Conservation (phyloP, 768 basidiomycete species). For the Agrocybe praecox region DNA sequence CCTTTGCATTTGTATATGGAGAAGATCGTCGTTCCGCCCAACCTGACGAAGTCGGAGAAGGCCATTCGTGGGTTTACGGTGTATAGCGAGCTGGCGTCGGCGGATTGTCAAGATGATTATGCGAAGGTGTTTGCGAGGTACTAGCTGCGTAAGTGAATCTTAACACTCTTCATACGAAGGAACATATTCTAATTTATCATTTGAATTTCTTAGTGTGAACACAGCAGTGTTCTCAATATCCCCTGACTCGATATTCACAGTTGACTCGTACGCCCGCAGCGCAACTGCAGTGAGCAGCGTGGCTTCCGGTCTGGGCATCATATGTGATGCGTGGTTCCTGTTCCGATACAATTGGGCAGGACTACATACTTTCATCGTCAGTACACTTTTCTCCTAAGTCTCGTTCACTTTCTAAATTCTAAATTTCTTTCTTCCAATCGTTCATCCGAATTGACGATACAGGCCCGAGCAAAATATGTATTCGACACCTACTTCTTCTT, state of each 20-base stretch:
- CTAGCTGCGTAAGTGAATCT: conserved; percentile 57
- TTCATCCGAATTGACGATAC: no score
- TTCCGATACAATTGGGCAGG: conserved; percentile 60
- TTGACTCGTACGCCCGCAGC: conserved; percentile 47
- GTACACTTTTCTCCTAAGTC: conserved; percentile 23
- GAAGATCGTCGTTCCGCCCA: conserved; percentile 11
- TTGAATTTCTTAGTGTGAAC: conserved; percentile 42
- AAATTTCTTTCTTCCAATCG: no score
- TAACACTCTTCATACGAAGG: no score
- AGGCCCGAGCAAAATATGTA: conserved; percentile 56
- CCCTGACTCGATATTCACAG: conserved; percentile 48
- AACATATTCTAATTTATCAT: no score
- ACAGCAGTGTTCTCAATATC: conserved; percentile 50
- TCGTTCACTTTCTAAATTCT: no score
- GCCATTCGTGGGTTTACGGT: conserved; percentile 32
- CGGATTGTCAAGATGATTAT: conserved; percentile 47
- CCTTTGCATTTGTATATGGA: conserved; percentile 47
- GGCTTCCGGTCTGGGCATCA: conserved; percentile 65
- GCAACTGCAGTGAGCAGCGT: conserved; percentile 62
- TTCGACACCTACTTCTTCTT: conserved; percentile 58
- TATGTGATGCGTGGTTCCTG: conserved; percentile 67
- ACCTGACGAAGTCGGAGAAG: background rate
- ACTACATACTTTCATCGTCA: conserved; percentile 54
- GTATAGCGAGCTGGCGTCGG: conserved; percentile 57
- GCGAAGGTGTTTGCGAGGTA: conserved; percentile 46